Percentiles rank a stretch among this genome's conserved stretches.
These are phyloP conservation scores for Trichoderma atroviride DNA, from an alignment of 2,329 filamentous ascomycete genomes.

Conservation along the genomic window DNA sequence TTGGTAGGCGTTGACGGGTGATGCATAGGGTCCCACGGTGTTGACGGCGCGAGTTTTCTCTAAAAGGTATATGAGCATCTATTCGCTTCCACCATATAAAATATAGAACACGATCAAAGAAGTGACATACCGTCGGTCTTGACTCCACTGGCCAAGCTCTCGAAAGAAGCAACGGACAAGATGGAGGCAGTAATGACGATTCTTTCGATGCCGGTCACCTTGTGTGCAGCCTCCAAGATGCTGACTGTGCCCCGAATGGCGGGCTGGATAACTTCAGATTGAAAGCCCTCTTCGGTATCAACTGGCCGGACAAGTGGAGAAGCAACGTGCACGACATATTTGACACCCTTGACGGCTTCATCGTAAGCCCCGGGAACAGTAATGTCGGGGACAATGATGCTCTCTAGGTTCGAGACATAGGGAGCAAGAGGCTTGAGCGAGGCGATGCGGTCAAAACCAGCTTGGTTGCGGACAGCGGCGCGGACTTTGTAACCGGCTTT, in stretches of 20 bases:
- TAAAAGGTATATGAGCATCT: background rate
- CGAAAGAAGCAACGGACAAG: slow-evolving; percentile 29
- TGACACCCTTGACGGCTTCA: slow-evolving; percentile 42
- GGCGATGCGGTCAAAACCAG: slow-evolving; percentile 28
- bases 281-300: slow-evolving; percentile 15
- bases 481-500: slow-evolving; percentile 36
- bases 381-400: slow-evolving; percentile 43
- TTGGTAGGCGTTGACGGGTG: slow-evolving; percentile 40
- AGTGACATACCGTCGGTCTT: slow-evolving; percentile 12
- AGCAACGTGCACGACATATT: slow-evolving; percentile 42
- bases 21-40: slow-evolving; percentile 34
- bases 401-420: slow-evolving; percentile 30
- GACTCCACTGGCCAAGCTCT: background rate
- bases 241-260: slow-evolving; percentile 42
- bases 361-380: slow-evolving; percentile 43
- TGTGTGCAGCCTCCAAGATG: slow-evolving; percentile 43
- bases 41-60: background rate
- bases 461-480: slow-evolving; percentile 35
- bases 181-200: slow-evolving; percentile 49
- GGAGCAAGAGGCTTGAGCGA: slow-evolving; percentile 20
- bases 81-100: background rate
- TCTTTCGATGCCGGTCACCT: slow-evolving; percentile 40
- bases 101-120: background rate
- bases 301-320: slow-evolving; percentile 31
- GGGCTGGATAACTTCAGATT: slow-evolving; percentile 36